phyloP scores from a whole-genome alignment of 2,329 filamentous ascomycete genomes.

The Gyromitra esculenta region DNA sequence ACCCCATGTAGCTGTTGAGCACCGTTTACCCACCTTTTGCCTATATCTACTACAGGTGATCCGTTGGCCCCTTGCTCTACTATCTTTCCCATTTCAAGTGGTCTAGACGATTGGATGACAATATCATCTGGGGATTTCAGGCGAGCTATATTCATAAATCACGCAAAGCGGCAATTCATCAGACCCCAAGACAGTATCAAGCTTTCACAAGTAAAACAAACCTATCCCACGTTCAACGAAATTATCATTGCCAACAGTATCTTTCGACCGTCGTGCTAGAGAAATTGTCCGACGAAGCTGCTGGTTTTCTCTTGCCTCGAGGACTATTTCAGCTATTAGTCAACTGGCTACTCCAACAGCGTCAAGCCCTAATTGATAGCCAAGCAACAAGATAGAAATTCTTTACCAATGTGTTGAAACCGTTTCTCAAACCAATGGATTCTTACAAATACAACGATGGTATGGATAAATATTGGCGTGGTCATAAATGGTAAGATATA shows the following conservation, averaged over 20 bases:
- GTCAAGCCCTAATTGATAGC: neutral
- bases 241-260: slow-evolving; percentile 7
- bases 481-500: slow-evolving; percentile 72
- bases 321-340: slow-evolving; percentile 35
- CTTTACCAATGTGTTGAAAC: slow-evolving; percentile 69
- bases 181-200: slow-evolving; percentile 8
- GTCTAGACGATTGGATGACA: neutral
- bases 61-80: neutral
- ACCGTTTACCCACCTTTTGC: slow-evolving; percentile 15
- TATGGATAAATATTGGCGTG: slow-evolving; percentile 85
- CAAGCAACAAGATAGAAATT: neutral
- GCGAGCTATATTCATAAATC: slow-evolving; percentile 19
- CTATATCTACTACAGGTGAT: neutral
- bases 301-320: slow-evolving; percentile 36
- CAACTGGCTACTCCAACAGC: neutral
- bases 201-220: neutral
- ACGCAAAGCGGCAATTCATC: slow-evolving; percentile 3
- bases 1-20: neutral
- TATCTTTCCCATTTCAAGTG: neutral
- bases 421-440: slow-evolving; percentile 98
- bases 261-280: slow-evolving; percentile 33
- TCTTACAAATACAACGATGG: slow-evolving; percentile 87
- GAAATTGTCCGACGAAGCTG: slow-evolving; percentile 40
- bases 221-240: slow-evolving; percentile 36
- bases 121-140: slow-evolving; percentile 14